phyloP scores from a whole-genome alignment of 2,329 filamentous ascomycete genomes.

The Pyrenophora graminea region DNA sequence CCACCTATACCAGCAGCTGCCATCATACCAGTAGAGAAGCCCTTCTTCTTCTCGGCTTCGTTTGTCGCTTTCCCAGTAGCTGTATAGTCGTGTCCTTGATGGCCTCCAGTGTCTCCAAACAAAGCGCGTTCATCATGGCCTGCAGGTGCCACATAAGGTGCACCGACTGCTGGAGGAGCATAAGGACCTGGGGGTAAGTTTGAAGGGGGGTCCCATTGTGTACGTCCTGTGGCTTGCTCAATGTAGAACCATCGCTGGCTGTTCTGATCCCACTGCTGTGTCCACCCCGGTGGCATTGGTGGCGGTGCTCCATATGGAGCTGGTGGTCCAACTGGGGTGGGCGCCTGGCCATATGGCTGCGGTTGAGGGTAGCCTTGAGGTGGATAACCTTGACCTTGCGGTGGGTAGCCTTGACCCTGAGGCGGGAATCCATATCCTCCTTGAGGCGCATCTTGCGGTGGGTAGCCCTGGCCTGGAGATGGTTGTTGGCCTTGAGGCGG shows the following conservation, averaged over 20 bases:
- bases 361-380: slow-evolving; percentile 34
- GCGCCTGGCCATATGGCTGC: slow-evolving; percentile 28
- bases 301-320: slow-evolving; percentile 54
- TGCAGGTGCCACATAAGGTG: slow-evolving; percentile 26
- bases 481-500: slow-evolving; percentile 16
- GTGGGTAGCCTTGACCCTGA: slow-evolving; percentile 33
- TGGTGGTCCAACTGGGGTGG: slow-evolving; percentile 38
- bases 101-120: slow-evolving; percentile 34
- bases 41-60: slow-evolving; percentile 45
- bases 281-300: slow-evolving; percentile 61
- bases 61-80: slow-evolving; percentile 28
- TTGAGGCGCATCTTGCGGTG: slow-evolving; percentile 10
- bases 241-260: slow-evolving; percentile 68
- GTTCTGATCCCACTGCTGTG: slow-evolving; percentile 64
- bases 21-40: slow-evolving; percentile 54
- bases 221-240: slow-evolving; percentile 63
- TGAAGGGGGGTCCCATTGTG: slow-evolving; percentile 67
- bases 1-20: slow-evolving; percentile 63
- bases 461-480: slow-evolving; percentile 20
- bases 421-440: slow-evolving; percentile 4
- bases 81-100: slow-evolving; percentile 33
- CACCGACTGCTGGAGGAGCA: slow-evolving; percentile 37
- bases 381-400: slow-evolving; percentile 28
- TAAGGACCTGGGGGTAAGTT: slow-evolving; percentile 39
- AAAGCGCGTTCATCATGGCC: slow-evolving; percentile 35